Evolutionary conservation across 352 stramenopile genomes (phyloP).

Genomic region (Globisporangium middletonii): DNA sequence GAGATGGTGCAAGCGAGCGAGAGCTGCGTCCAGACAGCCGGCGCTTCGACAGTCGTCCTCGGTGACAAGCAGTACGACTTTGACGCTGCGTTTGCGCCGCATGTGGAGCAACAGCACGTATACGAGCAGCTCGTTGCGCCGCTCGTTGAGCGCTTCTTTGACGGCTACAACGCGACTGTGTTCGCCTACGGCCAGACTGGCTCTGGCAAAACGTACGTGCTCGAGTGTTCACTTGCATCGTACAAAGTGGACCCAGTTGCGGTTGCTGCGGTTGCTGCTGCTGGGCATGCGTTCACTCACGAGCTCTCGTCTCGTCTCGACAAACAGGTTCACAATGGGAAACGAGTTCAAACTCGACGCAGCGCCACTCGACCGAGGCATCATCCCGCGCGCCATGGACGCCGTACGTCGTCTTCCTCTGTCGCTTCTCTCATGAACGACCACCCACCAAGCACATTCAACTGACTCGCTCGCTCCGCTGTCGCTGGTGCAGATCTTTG

Average conservation of each 20-base stretch:
- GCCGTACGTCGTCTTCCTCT: constrained; percentile 24
- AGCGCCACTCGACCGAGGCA: constrained; percentile 33
- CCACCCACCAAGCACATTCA: not conserved
- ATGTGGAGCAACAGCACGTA: constrained; percentile 25
- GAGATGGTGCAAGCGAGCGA: constrained; percentile 37
- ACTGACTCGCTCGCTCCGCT: not conserved
- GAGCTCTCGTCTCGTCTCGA: too few species aligned
- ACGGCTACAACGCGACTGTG: constrained; percentile 94
- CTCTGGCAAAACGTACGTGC: constrained; percentile 67
- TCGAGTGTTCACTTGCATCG: not conserved
- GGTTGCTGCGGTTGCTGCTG: not conserved
- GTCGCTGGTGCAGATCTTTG: constrained; percentile 35
- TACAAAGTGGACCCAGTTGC: not conserved
- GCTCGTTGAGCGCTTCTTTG: constrained; percentile 84
- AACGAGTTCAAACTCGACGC: constrained; percentile 54
- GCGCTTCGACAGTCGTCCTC: constrained; percentile 19
- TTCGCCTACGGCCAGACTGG: constrained; percentile 94
- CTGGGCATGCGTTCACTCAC: not conserved
- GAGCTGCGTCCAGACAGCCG: constrained; percentile 21
- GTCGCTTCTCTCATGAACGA: not conserved
- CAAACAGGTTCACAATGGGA: constrained; percentile 94
- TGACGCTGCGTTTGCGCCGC: constrained; percentile 62
- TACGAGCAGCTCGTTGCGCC: constrained; percentile 49
- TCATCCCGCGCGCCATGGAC: constrained; percentile 81
- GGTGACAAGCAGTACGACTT: constrained; percentile 62